These are phyloP conservation scores for Xylaria castorea DNA, from an alignment of 495 filamentous ascomycete species.

Conservation along the genomic window DNA sequence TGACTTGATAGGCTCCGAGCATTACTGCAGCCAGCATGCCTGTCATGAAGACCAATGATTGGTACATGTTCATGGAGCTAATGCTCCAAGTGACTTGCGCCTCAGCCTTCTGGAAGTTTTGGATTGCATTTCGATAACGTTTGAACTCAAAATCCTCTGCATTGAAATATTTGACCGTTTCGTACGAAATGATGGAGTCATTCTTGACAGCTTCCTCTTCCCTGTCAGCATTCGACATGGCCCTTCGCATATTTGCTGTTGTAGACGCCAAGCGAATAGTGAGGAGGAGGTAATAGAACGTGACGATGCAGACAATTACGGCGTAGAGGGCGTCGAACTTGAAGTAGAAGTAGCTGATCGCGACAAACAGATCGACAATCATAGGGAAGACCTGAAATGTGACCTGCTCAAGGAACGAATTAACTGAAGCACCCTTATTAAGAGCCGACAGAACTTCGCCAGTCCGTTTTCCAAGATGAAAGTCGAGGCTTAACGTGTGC, in stretches of 20 bases:
- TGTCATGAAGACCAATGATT: constrained; percentile 92
- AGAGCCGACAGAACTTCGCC: constrained; percentile 94
- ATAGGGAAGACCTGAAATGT: constrained; percentile 96
- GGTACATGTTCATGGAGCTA: constrained; percentile 91
- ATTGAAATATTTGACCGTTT: constrained; percentile 99
- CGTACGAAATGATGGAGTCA: constrained; percentile 96
- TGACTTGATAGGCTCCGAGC: constrained; percentile 87
- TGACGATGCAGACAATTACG: constrained; percentile 87
- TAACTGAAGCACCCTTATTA: constrained; percentile 95
- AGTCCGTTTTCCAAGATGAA: constrained; percentile 95
- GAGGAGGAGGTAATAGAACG: constrained; percentile 95
- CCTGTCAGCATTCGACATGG: constrained; percentile 92
- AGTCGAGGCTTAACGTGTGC: constrained; percentile 91
- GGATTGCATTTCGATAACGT: constrained; percentile 68
- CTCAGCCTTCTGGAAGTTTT: constrained; percentile 83
- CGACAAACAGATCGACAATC: constrained; percentile 87
- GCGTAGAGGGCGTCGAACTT: constrained; percentile 88
- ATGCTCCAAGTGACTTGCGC: constrained; percentile 87
- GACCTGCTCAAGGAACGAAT: constrained; percentile 93
- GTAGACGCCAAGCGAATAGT: constrained; percentile 96
- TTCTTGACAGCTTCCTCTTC: constrained; percentile 98
- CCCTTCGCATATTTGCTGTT: constrained; percentile 84
- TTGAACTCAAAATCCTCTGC: constrained; percentile 92
- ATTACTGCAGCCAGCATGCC: constrained; percentile 85
- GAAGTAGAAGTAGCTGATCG: constrained; percentile 84